Conservation (phyloP, 768 basidiomycete species). For the Atractiella rhizophila region DNA sequence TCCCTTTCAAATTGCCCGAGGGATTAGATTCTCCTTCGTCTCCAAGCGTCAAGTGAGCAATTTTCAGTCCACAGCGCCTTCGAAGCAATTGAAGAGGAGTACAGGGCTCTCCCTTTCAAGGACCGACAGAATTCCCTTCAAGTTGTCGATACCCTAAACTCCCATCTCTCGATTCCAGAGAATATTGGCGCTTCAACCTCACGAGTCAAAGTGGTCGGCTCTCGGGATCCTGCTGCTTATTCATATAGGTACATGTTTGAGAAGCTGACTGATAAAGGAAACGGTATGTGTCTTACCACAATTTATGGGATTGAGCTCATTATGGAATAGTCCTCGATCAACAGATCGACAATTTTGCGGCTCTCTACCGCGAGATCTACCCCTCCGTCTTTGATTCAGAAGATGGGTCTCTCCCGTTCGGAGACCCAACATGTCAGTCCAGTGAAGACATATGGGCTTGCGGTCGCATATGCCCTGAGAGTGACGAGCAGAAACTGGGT, state of each 20-base stretch:
- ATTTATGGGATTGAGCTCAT: background rate
- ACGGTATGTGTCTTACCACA: conserved; percentile 29
- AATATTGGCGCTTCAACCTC: conserved; percentile 10
- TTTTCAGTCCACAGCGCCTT: background rate
- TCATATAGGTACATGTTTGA: conserved; percentile 87
- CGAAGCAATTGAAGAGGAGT: conserved; percentile 1
- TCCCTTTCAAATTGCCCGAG: conserved; percentile 16
- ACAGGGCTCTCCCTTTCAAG: conserved; percentile 3
- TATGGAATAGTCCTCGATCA: conserved; percentile 43
- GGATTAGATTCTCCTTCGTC: conserved; percentile 12
- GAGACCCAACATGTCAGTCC: conserved; percentile 34
- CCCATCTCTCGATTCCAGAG: conserved; percentile 16
- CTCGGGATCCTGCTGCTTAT: conserved; percentile 17
- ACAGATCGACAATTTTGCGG: conserved; percentile 62
- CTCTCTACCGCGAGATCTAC: conserved; percentile 45
- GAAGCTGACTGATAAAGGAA: conserved; percentile 56
- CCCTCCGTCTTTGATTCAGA: conserved; percentile 28
- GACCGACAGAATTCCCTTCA: conserved; percentile 18
- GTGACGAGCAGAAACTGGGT: conserved; percentile 30
- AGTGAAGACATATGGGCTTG: conserved; percentile 38
- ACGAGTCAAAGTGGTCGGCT: conserved; percentile 18
- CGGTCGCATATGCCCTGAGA: conserved; percentile 47
- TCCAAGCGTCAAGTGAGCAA: too few relatives aligned
- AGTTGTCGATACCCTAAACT: conserved; percentile 23
- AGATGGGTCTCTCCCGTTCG: conserved; percentile 44